Percentiles rank a stretch among this genome's conserved stretches.
phyloP scores from a whole-genome alignment of 306 rosid genomes.

The Bauhinia variegata region DNA sequence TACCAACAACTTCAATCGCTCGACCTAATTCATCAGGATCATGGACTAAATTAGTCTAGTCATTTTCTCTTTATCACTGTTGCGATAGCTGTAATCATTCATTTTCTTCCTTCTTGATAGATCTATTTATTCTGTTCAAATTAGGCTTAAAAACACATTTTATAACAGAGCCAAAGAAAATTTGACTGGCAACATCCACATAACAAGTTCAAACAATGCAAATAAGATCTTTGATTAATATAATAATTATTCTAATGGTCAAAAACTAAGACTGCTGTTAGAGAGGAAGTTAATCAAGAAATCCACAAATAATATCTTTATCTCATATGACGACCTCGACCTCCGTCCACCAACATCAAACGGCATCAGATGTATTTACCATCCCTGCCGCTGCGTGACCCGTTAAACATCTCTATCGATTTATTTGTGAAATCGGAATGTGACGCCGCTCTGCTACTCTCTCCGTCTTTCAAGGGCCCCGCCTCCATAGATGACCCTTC shows the following conservation, averaged over 20 bases:
- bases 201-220: too few relatives aligned
- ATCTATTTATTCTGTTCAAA: too few relatives aligned
- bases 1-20: too few relatives aligned
- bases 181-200: too few relatives aligned
- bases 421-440: background rate
- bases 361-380: conserved; percentile 33
- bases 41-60: too few relatives aligned
- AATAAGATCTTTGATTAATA: background rate
- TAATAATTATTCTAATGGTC: conserved; percentile 31
- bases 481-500: conserved; percentile 28
- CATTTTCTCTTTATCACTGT: too few relatives aligned
- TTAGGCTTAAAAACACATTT: too few relatives aligned
- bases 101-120: too few relatives aligned
- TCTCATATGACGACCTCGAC: conserved; percentile 22
- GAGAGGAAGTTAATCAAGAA: conserved; percentile 30
- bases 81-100: too few relatives aligned
- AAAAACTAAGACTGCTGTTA: conserved; percentile 43
- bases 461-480: conserved; percentile 29
- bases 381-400: conserved; percentile 13
- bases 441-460: conserved; percentile 3
- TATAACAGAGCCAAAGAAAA: background rate
- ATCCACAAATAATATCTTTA: conserved; percentile 25
- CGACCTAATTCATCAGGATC: too few relatives aligned
- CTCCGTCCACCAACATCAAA: conserved; percentile 40
- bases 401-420: conserved; percentile 7